phyloP scores from a whole-genome alignment of 371 early-diverging fungal genomes.

The Haplosporangium sp. region DNA sequence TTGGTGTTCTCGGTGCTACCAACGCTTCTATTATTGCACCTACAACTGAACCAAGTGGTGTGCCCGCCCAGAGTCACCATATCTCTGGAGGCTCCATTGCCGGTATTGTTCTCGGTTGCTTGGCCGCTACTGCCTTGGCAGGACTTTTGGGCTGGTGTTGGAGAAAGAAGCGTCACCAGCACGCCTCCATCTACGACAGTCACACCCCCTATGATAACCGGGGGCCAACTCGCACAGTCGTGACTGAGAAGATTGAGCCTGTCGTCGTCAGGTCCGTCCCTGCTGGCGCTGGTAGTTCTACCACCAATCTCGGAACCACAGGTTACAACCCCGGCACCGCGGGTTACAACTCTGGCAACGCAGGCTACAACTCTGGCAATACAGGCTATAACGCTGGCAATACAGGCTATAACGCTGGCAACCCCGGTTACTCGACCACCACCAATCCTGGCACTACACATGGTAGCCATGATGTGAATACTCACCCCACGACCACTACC shows the following conservation, averaged over 20 bases:
- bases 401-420: no score
- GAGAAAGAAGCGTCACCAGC: constrained; percentile 35
- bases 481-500: constrained; percentile 5
- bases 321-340: neutral
- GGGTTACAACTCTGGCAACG: neutral
- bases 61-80: neutral
- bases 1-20: neutral
- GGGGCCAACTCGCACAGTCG: constrained; percentile 43
- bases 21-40: constrained; percentile 4
- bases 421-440: no score
- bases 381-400: no score
- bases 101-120: constrained; percentile 36
- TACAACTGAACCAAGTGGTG: neutral
- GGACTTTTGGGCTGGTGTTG: constrained; percentile 38
- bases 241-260: constrained; percentile 53
- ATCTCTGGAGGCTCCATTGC: constrained; percentile 43
- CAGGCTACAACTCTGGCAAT: neutral
- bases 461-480: neutral
- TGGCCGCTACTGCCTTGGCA: constrained; percentile 21
- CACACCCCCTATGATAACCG: neutral
- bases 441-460: no score
- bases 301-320: constrained; percentile 1
- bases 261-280: constrained; percentile 45
- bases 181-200: constrained; percentile 16
- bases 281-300: neutral